phyloP scores from a whole-genome alignment of 108 stramenopile species.

The Pelagomonas calceolata region DNA sequence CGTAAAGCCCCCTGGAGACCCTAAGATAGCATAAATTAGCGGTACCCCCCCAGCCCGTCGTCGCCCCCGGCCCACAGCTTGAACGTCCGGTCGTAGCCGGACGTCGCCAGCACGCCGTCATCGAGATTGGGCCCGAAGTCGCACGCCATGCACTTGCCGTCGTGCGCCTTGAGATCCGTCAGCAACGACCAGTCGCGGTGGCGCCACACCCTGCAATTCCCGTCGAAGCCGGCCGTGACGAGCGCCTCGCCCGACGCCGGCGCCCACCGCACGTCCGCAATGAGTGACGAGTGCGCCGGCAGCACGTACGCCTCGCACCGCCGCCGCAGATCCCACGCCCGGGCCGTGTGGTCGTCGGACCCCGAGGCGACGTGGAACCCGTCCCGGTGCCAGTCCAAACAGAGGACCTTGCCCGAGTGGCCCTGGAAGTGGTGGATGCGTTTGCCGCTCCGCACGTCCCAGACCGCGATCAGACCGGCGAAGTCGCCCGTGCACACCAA shows the following conservation, averaged over 20 bases:
- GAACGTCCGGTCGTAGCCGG: constrained; percentile 77
- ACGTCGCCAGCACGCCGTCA: constrained; percentile 34
- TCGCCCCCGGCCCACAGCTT: constrained; percentile 80
- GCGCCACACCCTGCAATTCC: constrained; percentile 75
- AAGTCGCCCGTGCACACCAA: constrained; percentile 86
- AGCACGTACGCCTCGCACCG: constrained; percentile 64
- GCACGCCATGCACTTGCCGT: constrained; percentile 84
- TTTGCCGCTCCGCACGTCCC: constrained; percentile 90
- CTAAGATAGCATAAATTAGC: no score
- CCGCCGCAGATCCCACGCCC: constrained; percentile 83
- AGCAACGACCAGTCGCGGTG: constrained; percentile 70
- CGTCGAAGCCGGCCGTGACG: constrained; percentile 82
- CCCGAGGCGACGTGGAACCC: constrained; percentile 88
- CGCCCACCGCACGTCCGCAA: constrained; percentile 70
- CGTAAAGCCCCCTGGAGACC: no score
- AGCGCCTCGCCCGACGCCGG: constrained; percentile 63
- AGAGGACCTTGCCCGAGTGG: constrained; percentile 69
- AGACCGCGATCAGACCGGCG: constrained; percentile 74
- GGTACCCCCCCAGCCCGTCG: constrained; percentile 17
- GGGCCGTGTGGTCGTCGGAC: constrained; percentile 83
- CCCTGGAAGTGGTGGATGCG: constrained; percentile 46
- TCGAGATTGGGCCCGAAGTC: constrained; percentile 57
- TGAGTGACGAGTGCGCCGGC: constrained; percentile 82
- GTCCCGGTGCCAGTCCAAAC: constrained; percentile 68
- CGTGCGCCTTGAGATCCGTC: constrained; percentile 74